Evolutionary conservation across 805 yeast species (phyloP), one percentile per base, ranked within the genome.

Genomic region (Starmerella davenportii): DNA sequence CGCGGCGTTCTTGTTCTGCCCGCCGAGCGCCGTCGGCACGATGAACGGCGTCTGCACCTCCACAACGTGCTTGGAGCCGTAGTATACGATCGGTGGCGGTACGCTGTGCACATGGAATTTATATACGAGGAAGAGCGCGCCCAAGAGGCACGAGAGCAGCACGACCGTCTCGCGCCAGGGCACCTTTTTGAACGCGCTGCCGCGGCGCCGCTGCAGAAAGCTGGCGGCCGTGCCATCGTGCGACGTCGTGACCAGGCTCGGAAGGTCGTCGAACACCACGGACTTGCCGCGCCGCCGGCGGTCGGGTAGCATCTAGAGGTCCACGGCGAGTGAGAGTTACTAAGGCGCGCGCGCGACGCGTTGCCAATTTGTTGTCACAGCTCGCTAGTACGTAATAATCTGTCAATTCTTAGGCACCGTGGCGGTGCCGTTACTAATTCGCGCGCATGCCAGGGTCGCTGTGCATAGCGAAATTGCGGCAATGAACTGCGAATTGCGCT

Each of bases 21-120:
- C 48, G 18, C 43, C 39, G 19, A 42, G 34, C 27, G 42, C 38
- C 30, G 53, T 42, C 27, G 57, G 57, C 23, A 51, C 40, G 15
- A 51, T 54, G 30, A 42, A 42, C 29, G 46, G 43, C 24, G 46
- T 32, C 5, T 39, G 39, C 2, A 50, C 40, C 18, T 37, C 25
- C 20, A 39, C 31, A 24, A 43, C 28, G 5, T 41, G 41, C 23
- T 43, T 34, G 4, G 43, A 32, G 7, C 41, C 47, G 32, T 29
- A 29, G 32, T 17, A 15, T 7, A 51, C 40, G 15, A 50, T 52
- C 25, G 42, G 40, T 24, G 46, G 43, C 25, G 47, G 34, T 5
- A 38, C 42, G 2, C 51, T 43, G 16, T 37, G 32, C 20, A 39
- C 31, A 23, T 39, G 28, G 7, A 40, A 38, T 21, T 44, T 35